These are phyloP conservation scores for Podosphaera leucotricha DNA, from an alignment of 2,329 filamentous ascomycete species.

Conservation along the genomic window DNA sequence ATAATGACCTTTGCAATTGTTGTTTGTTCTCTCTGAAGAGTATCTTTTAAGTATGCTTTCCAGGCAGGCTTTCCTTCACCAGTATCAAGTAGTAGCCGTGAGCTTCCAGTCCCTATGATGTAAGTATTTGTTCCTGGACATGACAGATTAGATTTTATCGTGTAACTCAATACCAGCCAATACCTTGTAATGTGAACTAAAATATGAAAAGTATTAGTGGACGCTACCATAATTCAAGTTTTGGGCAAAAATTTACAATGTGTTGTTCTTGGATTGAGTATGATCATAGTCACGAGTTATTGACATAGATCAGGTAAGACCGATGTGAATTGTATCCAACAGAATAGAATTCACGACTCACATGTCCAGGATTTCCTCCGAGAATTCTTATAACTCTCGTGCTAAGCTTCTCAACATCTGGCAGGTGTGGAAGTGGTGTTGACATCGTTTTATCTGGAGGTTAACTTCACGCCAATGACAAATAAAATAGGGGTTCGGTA, in stretches of 20 bases:
- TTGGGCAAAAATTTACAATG: neutral
- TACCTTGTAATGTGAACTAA: conserved; percentile 38
- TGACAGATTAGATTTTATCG: conserved; percentile 17
- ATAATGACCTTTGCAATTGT: conserved; percentile 47
- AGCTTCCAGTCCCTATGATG: conserved; percentile 51
- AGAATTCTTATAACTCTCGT: conserved; percentile 61
- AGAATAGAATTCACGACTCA: conserved; percentile 15
- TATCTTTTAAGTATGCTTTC: conserved; percentile 38
- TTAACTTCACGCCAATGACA: too few relatives aligned
- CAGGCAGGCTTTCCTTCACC: conserved; percentile 55
- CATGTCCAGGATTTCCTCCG: conserved; percentile 76
- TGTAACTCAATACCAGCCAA: neutral
- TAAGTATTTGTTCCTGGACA: conserved; percentile 84
- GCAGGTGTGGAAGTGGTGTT: conserved; percentile 21
- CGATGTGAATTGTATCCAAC: neutral
- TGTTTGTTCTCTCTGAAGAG: conserved; percentile 44
- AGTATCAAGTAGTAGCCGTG: conserved; percentile 69
- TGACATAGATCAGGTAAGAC: neutral
- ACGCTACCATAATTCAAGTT: neutral
- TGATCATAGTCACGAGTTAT: neutral
- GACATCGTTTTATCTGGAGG: conserved; percentile 8
- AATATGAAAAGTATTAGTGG: conserved; percentile 1
- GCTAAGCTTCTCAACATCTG: conserved; percentile 55
- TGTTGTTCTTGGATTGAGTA: neutral
- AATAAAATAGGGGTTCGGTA: neutral